Evolutionary conservation across 2,329 filamentous ascomycete species (phyloP), one percentile per base, ranked within the genome.

Genomic region (Fusarium tanahbumbuense): DNA sequence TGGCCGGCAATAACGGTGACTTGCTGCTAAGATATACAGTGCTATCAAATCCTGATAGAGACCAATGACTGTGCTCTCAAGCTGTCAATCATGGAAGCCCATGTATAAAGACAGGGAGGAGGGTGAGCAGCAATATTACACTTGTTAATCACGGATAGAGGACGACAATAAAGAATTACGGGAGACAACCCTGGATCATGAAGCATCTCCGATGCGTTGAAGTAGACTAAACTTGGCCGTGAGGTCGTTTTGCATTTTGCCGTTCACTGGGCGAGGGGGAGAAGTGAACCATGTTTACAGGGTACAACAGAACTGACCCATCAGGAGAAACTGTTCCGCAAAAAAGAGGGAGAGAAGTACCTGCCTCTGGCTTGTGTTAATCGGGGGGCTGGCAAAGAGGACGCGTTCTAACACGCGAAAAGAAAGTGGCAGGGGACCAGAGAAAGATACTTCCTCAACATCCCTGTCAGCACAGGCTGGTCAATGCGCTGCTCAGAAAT

Each of bases 1-100:
- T 7, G 34, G n/a, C 34, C 18, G 2, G 6, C 4, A 4, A 0
- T 6, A 3, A 6, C 6, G 6, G 5, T 4, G 18, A 12, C 3
- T n/a, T n/a, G 18, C 34, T 37, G 34, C 18, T n/a, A 6, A 12
- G 10, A 7, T 6, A n/a, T 37, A 37, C 34, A 37, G 34, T 37
- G 34, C 34, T 37, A n/a, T 37, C 9, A n/a, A 6, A 10, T 4
- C 1, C 3, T 18, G 34, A n/a, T 11, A n/a, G 1, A 37, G 34
- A 18, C 3, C 3, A n/a, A 6, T 0, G 11, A 37, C 34, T 37
- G 34, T 37, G 10, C 18, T 37, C 18, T 37, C 10, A 37, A 37
- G 6, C 34, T 7, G 34, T 12, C 5, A 37, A 11, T 37, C 3
- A 18, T n/a, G 32, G 32, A 37, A 37, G 9, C 9, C 32, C 9